Evolutionary conservation across 352 stramenopile genomes (phyloP).

Genomic region (Globisporangium perplexum): DNA sequence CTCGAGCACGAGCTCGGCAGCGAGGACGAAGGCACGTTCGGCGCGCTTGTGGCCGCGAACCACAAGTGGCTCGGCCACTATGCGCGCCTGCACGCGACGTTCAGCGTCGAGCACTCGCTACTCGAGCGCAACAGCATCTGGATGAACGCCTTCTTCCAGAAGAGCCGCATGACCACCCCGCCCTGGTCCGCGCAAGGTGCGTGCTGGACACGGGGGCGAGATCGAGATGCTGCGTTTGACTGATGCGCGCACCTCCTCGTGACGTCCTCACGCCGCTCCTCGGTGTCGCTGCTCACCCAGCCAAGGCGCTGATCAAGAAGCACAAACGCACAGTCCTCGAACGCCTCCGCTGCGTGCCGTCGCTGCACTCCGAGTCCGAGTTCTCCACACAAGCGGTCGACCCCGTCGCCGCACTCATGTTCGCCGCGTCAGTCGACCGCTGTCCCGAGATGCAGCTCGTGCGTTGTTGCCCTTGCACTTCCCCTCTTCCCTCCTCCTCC

Average conservation of each 20-base stretch:
- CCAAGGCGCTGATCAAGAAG: slow-evolving; percentile 44
- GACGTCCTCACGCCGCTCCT: too few species aligned
- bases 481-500: not conserved
- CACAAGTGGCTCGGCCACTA: slow-evolving; percentile 63
- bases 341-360: slow-evolving; percentile 26
- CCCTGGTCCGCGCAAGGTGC: slow-evolving; percentile 48
- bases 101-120: slow-evolving; percentile 44
- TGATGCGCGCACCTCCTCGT: too few species aligned
- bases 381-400: slow-evolving; percentile 47
- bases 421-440: slow-evolving; percentile 45
- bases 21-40: slow-evolving; percentile 30
- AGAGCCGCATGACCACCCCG: slow-evolving; percentile 61
- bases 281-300: slow-evolving; percentile 10
- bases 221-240: too few species aligned
- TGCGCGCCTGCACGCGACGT: slow-evolving; percentile 44
- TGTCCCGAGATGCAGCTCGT: slow-evolving; percentile 62
- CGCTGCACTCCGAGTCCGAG: slow-evolving; percentile 37
- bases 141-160: slow-evolving; percentile 83
- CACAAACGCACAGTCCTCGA: slow-evolving; percentile 39
- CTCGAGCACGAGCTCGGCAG: slow-evolving; percentile 6
- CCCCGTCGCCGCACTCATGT: slow-evolving; percentile 60
- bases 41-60: slow-evolving; percentile 51
- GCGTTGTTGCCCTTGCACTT: not conserved
- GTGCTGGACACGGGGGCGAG: too few species aligned
- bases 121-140: slow-evolving; percentile 69